Percentiles rank a stretch among this genome's conserved stretches.
These are phyloP conservation scores for Trypanosomatidae sp. DNA, from an alignment of 208 protist genomes.

Conservation along the genomic window DNA sequence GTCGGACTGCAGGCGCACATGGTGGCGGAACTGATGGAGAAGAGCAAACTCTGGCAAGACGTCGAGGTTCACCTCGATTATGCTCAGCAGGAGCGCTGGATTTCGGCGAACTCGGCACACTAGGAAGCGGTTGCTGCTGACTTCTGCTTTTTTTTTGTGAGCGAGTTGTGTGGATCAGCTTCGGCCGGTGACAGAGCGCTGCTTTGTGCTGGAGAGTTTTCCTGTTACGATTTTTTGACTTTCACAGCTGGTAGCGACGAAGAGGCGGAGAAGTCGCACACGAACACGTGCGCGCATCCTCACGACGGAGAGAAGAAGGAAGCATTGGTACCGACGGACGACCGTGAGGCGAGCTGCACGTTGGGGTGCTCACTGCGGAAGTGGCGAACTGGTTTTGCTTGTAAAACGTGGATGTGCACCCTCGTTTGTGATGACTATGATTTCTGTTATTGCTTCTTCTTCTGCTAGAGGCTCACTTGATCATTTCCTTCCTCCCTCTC, in stretches of 20 bases:
- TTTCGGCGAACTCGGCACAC: conserved; percentile 62
- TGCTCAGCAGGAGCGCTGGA: conserved; percentile 74
- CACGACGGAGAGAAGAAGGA: background rate
- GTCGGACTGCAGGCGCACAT: conserved; percentile 74
- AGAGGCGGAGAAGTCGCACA: background rate
- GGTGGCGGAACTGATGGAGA: conserved; percentile 82
- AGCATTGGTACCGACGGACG: background rate
- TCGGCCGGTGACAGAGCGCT: background rate
- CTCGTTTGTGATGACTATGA: background rate
- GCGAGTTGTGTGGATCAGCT: background rate
- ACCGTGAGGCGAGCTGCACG: background rate
- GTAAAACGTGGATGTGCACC: background rate
- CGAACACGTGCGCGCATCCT: background rate
- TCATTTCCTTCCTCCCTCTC: background rate
- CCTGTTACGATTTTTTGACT: background rate
- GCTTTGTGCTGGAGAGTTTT: background rate
- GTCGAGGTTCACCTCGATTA: conserved; percentile 81
- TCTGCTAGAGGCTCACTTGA: background rate
- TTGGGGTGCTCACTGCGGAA: background rate
- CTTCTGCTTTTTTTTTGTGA: background rate
- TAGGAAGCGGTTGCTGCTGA: conserved; percentile 9
- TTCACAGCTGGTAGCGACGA: background rate
- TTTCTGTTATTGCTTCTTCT: background rate
- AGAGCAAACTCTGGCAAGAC: conserved; percentile 44
- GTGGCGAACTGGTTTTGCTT: background rate